Conservation (phyloP, 768 basidiomycete species). For the Strobilomyces dryophilus region DNA sequence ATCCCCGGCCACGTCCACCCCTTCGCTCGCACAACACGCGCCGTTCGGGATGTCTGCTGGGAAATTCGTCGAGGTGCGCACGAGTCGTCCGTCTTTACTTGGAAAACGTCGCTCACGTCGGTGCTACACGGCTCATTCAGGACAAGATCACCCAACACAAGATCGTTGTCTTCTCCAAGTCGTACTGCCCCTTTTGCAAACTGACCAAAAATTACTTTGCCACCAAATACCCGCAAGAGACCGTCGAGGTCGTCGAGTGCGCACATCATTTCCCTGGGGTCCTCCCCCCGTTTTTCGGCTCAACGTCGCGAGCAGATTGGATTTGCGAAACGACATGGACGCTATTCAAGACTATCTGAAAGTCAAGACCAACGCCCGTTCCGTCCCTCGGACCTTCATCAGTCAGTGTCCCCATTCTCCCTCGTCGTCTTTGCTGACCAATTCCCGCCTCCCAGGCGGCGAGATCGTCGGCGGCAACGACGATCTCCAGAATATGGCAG, state of each 20-base stretch:
- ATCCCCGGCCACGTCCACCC: slow-evolving; percentile 21
- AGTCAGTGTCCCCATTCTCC: slow-evolving; percentile 36
- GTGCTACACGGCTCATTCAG: slow-evolving; percentile 31
- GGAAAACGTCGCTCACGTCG: background rate
- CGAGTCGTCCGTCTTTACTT: background rate
- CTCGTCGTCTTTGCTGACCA: background rate
- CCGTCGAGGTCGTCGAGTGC: slow-evolving; percentile 45
- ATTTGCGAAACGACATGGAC: slow-evolving; percentile 51
- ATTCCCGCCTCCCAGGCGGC: slow-evolving; percentile 11
- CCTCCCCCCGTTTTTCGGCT: background rate
- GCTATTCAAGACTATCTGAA: slow-evolving; percentile 64
- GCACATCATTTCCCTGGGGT: slow-evolving; percentile 14
- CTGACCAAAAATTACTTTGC: slow-evolving; percentile 46
- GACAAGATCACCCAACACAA: slow-evolving; percentile 45
- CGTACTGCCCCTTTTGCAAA: slow-evolving; percentile 50
- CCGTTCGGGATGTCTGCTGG: slow-evolving; percentile 21
- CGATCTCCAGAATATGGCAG: slow-evolving; percentile 9
- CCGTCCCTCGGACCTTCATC: slow-evolving; percentile 78
- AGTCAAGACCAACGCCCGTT: slow-evolving; percentile 60
- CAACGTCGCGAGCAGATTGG: slow-evolving; percentile 38
- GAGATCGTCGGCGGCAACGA: slow-evolving; percentile 19
- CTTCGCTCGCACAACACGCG: slow-evolving; percentile 14
- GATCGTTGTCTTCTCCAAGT: slow-evolving; percentile 59
- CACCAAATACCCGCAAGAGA: slow-evolving; percentile 35
- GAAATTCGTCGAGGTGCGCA: slow-evolving; percentile 39